Percentiles rank a stretch among this genome's conserved stretches.
Conservation (phyloP, 768 basidiomycete species). For the Pisolithus marmoratus region DNA sequence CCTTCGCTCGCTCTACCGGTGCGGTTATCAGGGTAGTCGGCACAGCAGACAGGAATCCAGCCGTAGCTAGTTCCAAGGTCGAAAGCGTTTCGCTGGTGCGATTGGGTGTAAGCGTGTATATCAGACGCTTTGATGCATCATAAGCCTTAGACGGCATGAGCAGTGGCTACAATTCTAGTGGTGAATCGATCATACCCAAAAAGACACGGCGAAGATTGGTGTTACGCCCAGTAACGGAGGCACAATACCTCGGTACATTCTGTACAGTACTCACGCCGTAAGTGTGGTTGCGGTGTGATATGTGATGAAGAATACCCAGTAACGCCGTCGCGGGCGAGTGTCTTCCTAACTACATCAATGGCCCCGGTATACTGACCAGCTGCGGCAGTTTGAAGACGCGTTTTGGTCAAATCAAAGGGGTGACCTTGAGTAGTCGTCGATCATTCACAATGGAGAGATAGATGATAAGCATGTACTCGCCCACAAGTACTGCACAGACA, state of each 20-base stretch:
- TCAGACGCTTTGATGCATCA: constrained; percentile 85
- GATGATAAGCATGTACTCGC: constrained; percentile 37
- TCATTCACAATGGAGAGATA: constrained; percentile 1
- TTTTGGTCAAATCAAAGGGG: constrained; percentile 96
- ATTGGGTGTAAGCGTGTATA: constrained; percentile 73
- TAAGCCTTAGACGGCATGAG: constrained; percentile 59
- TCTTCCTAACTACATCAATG: constrained; percentile 88
- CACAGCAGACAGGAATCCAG: constrained; percentile 91
- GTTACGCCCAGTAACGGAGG: constrained; percentile 93
- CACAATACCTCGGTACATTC: constrained; percentile 88
- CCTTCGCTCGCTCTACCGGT: constrained; percentile 95
- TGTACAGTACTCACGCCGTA: constrained; percentile 24
- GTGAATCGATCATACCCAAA: constrained; percentile 65
- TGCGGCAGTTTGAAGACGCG: constrained; percentile 88
- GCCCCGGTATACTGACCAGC: constrained; percentile 89
- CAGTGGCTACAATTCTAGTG: background rate
- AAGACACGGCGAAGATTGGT: constrained; percentile 95
- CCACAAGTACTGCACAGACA: constrained; percentile 79
- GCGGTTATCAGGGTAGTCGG: constrained; percentile 91
- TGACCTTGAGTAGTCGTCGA: constrained; percentile 54
- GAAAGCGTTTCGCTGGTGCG: constrained; percentile 60
- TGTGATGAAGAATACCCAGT: constrained; percentile 50
- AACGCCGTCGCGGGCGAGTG: constrained; percentile 84
- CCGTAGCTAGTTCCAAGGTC: constrained; percentile 76
- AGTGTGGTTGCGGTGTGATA: background rate